Evolutionary conservation across 164 flowering plant genomes (phyloP).

Genomic region (Umbellularia californica): DNA sequence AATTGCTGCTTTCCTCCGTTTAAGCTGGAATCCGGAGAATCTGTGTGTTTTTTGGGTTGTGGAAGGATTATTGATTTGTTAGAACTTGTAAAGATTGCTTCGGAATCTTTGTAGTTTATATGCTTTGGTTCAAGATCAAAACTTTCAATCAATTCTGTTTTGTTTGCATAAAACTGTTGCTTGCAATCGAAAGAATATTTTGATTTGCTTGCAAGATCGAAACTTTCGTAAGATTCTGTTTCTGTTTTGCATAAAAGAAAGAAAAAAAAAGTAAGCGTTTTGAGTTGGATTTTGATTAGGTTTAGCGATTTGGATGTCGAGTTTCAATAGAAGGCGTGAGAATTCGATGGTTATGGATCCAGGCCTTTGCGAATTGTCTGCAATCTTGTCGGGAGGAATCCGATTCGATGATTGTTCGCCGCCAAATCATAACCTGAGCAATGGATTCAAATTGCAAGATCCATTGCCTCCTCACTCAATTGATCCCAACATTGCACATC

Average conservation of each 20-base stretch:
- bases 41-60: neutral
- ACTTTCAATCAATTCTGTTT: neutral
- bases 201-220: too few species aligned
- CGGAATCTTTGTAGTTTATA: too few species aligned
- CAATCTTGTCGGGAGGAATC: slow-evolving; percentile 20
- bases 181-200: neutral
- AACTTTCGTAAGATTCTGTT: too few species aligned
- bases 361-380: slow-evolving; percentile 17
- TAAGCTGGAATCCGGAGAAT: neutral
- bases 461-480: slow-evolving; percentile 1
- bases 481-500: slow-evolving; percentile 21
- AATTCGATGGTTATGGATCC: slow-evolving; percentile 45
- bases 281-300: too few species aligned
- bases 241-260: too few species aligned
- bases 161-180: neutral
- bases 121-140: too few species aligned
- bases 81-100: neutral
- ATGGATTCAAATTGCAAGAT: slow-evolving; percentile 17
- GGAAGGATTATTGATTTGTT: neutral
- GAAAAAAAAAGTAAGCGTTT: too few species aligned
- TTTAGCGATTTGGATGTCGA: slow-evolving; percentile 1
- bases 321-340: too few species aligned
- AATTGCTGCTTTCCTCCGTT: neutral
- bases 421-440: slow-evolving; percentile 13
- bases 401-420: slow-evolving; percentile 16